Base-by-base conservation (phyloP, 2,329 filamentous ascomycete species). In the Penicillium nordicum region DNA sequence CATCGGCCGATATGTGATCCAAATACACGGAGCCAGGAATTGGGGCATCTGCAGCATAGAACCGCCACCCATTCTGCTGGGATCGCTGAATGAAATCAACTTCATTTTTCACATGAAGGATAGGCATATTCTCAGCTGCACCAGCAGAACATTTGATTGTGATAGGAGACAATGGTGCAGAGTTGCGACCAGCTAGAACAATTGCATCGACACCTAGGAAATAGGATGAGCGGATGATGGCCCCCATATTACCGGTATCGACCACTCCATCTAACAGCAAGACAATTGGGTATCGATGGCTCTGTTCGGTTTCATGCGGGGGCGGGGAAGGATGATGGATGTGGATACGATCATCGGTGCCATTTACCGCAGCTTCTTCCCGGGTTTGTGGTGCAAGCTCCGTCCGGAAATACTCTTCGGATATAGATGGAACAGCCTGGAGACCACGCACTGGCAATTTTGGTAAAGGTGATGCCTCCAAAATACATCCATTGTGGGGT, bases 181-280 rank as follows among this genome's bases (percentile, higher is more conserved):
- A 90, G 65, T 85, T 88, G 57, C 85, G 84, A 30, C 82, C 86
- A 3, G 90, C 89, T 53, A 96, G 85, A 2, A 86, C 85, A 21
- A 99, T 84, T 5, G 90, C 92, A 53, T 92, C 89, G 6, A 90
- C 88, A 23, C 93, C 93, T n/a, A 97, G 83, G 72, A 94, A 97
- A 67, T 90, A 88, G 2, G 92, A 91, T 6, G 90, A 90, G 36
- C 94, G 88, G 42, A 97, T 81, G 57, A 97, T 93, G 23, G 87
- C 91, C 41, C 94, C 94, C 0, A 97, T 78, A 69, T 99, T 99
- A 27, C 90, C 92, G 0, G 92, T 89, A 68, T 99, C 93, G 10
- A 91, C 76, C 55, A 81, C 68, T n/a, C 73, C 73, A 51, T 78
- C 74, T 10, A 78, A 71, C 41, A 81, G 70, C 18, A 79, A 61